Evolutionary conservation across 177 flowering plant species (phyloP).

Genomic region (Vitis hybrid): DNA sequence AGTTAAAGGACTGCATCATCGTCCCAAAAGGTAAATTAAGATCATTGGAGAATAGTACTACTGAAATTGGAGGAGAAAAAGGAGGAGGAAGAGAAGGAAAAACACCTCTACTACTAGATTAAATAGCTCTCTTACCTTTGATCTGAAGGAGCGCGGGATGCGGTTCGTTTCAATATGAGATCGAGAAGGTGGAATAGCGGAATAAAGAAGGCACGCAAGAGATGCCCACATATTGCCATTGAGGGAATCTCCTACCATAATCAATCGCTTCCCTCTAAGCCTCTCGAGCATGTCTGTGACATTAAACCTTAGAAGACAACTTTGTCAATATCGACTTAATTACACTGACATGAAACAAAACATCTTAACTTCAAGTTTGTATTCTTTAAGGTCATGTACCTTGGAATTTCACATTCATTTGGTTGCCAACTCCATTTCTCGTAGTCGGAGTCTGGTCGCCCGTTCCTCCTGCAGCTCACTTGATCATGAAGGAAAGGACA

Average conservation of each 20-base stretch:
- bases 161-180: conserved; percentile 17
- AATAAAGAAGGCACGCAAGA: conserved; percentile 62
- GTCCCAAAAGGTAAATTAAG: too few species aligned
- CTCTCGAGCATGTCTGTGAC: conserved; percentile 61
- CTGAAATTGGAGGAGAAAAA: too few species aligned
- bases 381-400: conserved; percentile 25
- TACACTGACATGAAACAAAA: too few species aligned
- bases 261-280: conserved; percentile 56
- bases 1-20: too few species aligned
- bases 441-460: conserved; percentile 61
- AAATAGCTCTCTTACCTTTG: conserved; percentile 31
- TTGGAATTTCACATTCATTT: conserved; percentile 49
- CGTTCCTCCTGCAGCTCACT: conserved; percentile 60
- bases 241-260: conserved; percentile 69
- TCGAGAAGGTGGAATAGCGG: conserved; percentile 33
- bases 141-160: conserved; percentile 26
- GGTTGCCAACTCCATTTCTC: conserved; percentile 67
- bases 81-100: neutral
- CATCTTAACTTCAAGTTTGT: too few species aligned
- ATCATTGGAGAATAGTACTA: too few species aligned
- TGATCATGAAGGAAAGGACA: conserved; percentile 64
- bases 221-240: conserved; percentile 78
- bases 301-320: conserved; percentile 39
- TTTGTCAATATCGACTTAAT: neutral
- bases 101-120: too few species aligned